Base-by-base conservation (phyloP, 805 yeast genomes). In the Nakazawaea anatomiae region DNA sequence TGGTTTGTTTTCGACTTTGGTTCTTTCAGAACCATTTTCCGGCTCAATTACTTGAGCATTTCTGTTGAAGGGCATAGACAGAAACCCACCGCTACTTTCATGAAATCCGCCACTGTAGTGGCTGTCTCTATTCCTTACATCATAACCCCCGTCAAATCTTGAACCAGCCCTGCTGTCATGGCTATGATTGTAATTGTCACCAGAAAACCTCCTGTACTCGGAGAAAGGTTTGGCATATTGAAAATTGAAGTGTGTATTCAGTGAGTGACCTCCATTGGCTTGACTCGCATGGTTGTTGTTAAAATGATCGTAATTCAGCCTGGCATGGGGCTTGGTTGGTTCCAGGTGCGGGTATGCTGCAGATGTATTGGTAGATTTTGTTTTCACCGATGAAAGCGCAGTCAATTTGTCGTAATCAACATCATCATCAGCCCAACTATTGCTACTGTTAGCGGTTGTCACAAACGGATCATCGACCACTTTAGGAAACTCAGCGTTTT, bases 1-100 rank as follows among this genome's bases (percentile, higher is more conserved):
- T 3, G 71, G 62, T 58, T 69, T 58, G 43, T 28, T 34, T 44
- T 12, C 11, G 42, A 32, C 46, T 27, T 35, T 47, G 39, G 29
- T 34, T 12, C 42, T 25, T 32, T 11, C 35, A 32, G 25, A 18
- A 18, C 25, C 25, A 18, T 18, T 18, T 18, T 18, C 25, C 25
- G 25, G 25, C 25, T 18, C 35, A 32, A 2, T 32, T 32, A 11
- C 4, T 32, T 32, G 35, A 2, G 32, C 27, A 43, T 36, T 7
- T 38, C 40, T 12, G n/a, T 38, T 12, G 7, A 3, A 6, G 10
- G 14, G 40, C 10, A 38, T 38, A 11, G 40, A 12, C n/a, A 32
- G 35, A 11, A 18, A 18, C 25, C 35, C 35, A 32, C 11, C 35
- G 11, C 35, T 32, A 8, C 11, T 8, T 8, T 32, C 11, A 32